Evolutionary conservation across 495 filamentous ascomycete genomes (phyloP), one percentile per base, ranked within the genome.

Genomic region (Annulohypoxylon bovei): DNA sequence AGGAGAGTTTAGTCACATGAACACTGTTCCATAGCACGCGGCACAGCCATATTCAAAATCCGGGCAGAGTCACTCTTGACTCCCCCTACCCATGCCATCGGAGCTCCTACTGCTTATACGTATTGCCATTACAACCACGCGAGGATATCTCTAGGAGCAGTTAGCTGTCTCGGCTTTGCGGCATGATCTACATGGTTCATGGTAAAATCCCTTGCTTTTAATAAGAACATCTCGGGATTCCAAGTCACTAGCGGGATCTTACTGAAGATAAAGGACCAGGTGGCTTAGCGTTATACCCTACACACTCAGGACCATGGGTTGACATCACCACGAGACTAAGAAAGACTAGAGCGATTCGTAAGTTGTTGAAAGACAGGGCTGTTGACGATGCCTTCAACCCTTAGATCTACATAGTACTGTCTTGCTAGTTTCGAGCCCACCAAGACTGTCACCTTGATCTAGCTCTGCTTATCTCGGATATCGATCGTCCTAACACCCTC

Each of bases 1-100:
- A 72, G 70, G 54, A 49, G 9, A 35, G 9, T 9, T 4, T 27
- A 23, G 70, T 72, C 70, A 72, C 70, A 72, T 72, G 70, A 72
- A 56, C 61, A 61, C n/a, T 18, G 11, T 42, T n/a, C 28, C 32
- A 44, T 47, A 35, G 50, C 59, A 47, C 52, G 47, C 37, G 52
- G 70, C 70, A 65, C 59, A 25, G 60, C 32, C 22, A 40, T 12
- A 11, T 42, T 67, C 23, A n/a, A 11, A 50, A 40, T 42, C 57
- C 54, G 23, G 56, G 28, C 37, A 14, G 14, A n/a, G 44, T 57
- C 16, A 52, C 47, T 63, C 58, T 67, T 35, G 52, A 58, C 39
- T 62, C 28, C 22, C 37, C 39, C 27, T 46, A 55, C 25, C 39
- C 55, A 68, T 35, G 47, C 9, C 30, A 57, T 55, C n/a, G 33